These are phyloP conservation scores for Cyclostephanos tholiformis DNA, from an alignment of 108 stramenopile species.

Conservation along the genomic window DNA sequence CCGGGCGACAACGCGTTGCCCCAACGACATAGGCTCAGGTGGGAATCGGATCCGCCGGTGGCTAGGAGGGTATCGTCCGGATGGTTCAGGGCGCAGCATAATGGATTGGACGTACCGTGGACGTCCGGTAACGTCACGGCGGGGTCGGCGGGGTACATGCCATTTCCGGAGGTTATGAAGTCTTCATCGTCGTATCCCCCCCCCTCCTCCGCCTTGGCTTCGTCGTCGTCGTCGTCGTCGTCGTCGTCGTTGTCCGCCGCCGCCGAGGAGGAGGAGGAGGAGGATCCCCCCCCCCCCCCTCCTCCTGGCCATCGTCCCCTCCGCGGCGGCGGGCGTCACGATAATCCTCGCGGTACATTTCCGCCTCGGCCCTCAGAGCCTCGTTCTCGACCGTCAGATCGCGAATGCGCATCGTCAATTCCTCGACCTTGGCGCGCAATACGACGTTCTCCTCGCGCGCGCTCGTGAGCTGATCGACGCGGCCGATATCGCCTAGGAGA, in stretches of 20 bases:
- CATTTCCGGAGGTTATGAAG: conserved; percentile 77
- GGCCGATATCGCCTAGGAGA: conserved; percentile 79
- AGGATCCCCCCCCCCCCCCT: no score
- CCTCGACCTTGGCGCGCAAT: conserved; percentile 71
- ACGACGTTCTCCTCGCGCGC: conserved; percentile 75
- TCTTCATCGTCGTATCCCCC: conserved; percentile 52
- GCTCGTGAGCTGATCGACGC: conserved; percentile 79
- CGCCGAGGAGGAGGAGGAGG: no score
- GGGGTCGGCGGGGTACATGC: conserved; percentile 50
- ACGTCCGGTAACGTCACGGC: conserved; percentile 58
- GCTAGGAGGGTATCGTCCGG: conserved; percentile 70
- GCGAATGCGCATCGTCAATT: conserved; percentile 55
- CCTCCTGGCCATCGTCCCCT: conserved; percentile 4
- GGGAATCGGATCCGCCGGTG: conserved; percentile 79
- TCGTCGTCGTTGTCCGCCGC: conserved; percentile 8
- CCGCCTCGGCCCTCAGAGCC: conserved; percentile 74
- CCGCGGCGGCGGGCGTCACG: conserved; percentile 15
- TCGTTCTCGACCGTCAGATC: conserved; percentile 69
- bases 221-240: conserved; percentile 17
- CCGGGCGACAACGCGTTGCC: conserved; percentile 57
- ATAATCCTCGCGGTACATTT: conserved; percentile 79
- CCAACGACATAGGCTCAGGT: conserved; percentile 62
- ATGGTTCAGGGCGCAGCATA: conserved; percentile 71
- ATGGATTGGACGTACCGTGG: conserved; percentile 63
- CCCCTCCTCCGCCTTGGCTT: conserved; percentile 15